A percentile compares a stretch with the other conserved stretches of the same genome.
phyloP scores from a whole-genome alignment of 306 rosid species.

The Cucurbita moschata region DNA sequence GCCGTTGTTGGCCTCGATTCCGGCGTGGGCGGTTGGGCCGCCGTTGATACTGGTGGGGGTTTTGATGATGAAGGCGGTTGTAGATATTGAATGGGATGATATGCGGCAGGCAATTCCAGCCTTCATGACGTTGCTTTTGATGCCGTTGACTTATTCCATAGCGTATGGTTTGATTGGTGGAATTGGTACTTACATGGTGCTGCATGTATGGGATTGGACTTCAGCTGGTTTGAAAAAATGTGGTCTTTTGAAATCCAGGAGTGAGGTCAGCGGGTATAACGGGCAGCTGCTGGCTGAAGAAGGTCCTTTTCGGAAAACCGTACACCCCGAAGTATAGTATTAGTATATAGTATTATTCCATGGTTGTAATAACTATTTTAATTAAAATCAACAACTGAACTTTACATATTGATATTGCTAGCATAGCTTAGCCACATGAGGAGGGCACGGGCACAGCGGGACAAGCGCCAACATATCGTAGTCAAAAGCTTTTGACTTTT shows the following conservation, averaged over 20 bases:
- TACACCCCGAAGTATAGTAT: neutral
- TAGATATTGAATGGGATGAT: conserved; percentile 82
- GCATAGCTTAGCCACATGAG: neutral
- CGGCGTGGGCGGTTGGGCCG: conserved; percentile 99
- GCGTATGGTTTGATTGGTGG: conserved; percentile 89
- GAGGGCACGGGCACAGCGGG: neutral
- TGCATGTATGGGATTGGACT: conserved; percentile 67
- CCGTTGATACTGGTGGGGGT: conserved; percentile 92
- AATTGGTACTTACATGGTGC: conserved; percentile 57
- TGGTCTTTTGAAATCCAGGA: conserved; percentile 17
- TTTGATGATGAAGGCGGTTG: conserved; percentile 88
- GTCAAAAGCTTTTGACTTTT: neutral
- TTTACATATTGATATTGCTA: neutral
- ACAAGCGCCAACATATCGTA: no score
- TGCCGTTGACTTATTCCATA: conserved; percentile 83
- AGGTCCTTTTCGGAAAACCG: neutral
- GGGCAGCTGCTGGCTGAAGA: neutral
- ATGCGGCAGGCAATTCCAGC: conserved; percentile 94
- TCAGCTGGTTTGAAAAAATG: conserved; percentile 12
- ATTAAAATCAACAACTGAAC: neutral
- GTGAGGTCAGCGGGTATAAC: neutral
- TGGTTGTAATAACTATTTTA: neutral
- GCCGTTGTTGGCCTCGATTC: conserved; percentile 88
- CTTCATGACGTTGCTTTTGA: conserved; percentile 62
- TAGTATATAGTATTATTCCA: neutral